phyloP scores from a whole-genome alignment of 345 rosid species.

The Lumnitzera littorea region DNA sequence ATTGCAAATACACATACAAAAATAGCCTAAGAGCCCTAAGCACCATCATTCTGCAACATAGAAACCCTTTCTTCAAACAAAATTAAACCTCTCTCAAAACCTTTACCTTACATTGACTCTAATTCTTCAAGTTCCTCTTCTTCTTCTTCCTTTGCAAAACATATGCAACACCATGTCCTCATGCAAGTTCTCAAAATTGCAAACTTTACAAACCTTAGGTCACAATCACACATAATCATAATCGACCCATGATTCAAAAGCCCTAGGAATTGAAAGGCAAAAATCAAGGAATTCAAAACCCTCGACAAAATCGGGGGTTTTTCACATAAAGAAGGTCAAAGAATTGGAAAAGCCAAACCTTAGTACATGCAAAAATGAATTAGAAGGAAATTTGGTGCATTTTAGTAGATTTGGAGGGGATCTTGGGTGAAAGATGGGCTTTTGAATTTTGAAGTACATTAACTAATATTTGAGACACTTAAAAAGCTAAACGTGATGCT shows the following conservation, averaged over 20 bases:
- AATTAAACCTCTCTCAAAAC: slow-evolving; percentile 11
- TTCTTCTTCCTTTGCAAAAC: slow-evolving; percentile 49
- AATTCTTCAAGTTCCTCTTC: slow-evolving; percentile 13
- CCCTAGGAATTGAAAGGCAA: slow-evolving; percentile 9
- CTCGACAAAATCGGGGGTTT: too few species aligned
- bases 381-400: too few species aligned
- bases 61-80: slow-evolving; percentile 11
- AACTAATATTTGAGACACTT: too few species aligned
- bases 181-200: slow-evolving; percentile 39
- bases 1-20: slow-evolving; percentile 13
- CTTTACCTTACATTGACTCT: slow-evolving; percentile 27
- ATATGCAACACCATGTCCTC: slow-evolving; percentile 81
- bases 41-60: slow-evolving; percentile 15
- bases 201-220: slow-evolving; percentile 31
- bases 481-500: too few species aligned
- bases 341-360: too few species aligned
- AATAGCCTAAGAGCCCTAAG: slow-evolving; percentile 13
- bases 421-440: too few species aligned
- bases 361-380: too few species aligned
- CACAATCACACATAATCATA: slow-evolving; percentile 47
- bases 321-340: too few species aligned
- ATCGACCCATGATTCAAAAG: slow-evolving; percentile 6
- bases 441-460: too few species aligned
- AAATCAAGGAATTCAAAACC: not conserved
- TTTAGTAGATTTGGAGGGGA: too few species aligned